phyloP scores from a whole-genome alignment of 2,329 filamentous ascomycete genomes.

The Talaromyces sp. region DNA sequence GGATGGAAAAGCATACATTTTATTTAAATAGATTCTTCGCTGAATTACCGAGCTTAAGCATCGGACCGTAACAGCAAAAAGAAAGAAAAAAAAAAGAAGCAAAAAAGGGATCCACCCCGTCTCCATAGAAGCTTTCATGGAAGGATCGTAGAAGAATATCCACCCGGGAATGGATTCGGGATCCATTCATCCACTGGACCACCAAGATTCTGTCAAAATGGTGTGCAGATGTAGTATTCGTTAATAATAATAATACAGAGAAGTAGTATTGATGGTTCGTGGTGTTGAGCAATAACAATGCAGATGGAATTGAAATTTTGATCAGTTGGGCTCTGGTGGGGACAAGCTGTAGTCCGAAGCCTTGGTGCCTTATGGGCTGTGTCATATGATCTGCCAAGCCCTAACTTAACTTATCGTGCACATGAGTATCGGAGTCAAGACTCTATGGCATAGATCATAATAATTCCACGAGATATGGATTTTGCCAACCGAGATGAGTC shows the following conservation, averaged over 20 bases:
- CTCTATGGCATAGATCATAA: neutral
- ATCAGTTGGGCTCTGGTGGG: neutral
- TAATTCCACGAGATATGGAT: neutral
- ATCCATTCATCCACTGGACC: neutral
- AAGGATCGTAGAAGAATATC: constrained; percentile 1
- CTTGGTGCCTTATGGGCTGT: neutral
- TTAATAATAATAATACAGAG: neutral
- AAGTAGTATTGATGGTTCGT: neutral
- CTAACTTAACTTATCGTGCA: neutral
- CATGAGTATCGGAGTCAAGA: neutral
- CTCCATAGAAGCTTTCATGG: constrained; percentile 6
- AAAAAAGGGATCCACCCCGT: neutral
- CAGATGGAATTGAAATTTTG: neutral
- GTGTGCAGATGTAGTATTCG: neutral
- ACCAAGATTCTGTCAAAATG: neutral
- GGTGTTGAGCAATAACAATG: neutral
- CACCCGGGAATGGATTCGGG: neutral
- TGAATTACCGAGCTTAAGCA: neutral
- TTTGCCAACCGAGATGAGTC: neutral
- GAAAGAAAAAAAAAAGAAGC: neutral
- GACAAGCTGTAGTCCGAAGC: neutral
- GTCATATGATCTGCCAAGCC: neutral
- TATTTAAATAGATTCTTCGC: neutral
- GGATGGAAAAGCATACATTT: neutral
- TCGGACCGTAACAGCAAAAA: neutral